Evolutionary conservation across 1,139 yeast genomes (phyloP).

Genomic region (Blastobotrys ciferrii): DNA sequence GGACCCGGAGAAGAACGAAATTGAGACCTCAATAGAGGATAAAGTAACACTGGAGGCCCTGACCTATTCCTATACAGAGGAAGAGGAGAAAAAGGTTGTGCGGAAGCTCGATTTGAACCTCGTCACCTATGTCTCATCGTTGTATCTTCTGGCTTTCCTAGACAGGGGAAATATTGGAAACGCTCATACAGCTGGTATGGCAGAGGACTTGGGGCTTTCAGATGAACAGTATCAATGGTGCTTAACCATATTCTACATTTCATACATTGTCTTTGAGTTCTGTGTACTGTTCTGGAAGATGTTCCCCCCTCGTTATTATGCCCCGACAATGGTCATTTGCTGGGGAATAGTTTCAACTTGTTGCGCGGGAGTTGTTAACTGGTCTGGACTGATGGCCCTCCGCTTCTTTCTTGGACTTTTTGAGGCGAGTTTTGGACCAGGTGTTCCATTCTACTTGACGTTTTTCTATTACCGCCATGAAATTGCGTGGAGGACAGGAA

Average conservation of each 20-base stretch:
- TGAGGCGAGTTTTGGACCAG: constrained; percentile 35
- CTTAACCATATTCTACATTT: constrained; percentile 29
- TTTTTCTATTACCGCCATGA: constrained; percentile 34
- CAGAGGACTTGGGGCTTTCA: constrained; percentile 45
- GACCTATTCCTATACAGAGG: constrained; percentile 15
- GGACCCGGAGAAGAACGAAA: no score
- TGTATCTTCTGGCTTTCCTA: constrained; percentile 53
- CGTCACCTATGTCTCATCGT: constrained; percentile 39
- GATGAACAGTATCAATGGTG: constrained; percentile 42
- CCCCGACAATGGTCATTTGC: constrained; percentile 28
- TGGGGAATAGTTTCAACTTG: constrained; percentile 32
- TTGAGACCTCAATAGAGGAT: no score
- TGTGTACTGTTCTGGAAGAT: constrained; percentile 25
- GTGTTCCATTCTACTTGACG: constrained; percentile 34
- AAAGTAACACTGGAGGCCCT: no score
- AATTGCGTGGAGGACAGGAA: constrained; percentile 49
- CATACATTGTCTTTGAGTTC: constrained; percentile 32
- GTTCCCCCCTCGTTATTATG: constrained; percentile 28
- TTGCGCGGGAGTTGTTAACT: constrained; percentile 26
- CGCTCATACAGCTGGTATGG: constrained; percentile 60
- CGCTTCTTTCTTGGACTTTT: constrained; percentile 31
- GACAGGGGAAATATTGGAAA: constrained; percentile 63
- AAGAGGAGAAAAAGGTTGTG: constrained; percentile 21
- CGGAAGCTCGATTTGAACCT: constrained; percentile 20
- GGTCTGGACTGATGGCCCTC: constrained; percentile 28